A percentile compares a stretch with the other conserved stretches of the same genome.
Evolutionary conservation across 495 filamentous ascomycete genomes (phyloP).

Genomic region (Penicilliopsis zonata): DNA sequence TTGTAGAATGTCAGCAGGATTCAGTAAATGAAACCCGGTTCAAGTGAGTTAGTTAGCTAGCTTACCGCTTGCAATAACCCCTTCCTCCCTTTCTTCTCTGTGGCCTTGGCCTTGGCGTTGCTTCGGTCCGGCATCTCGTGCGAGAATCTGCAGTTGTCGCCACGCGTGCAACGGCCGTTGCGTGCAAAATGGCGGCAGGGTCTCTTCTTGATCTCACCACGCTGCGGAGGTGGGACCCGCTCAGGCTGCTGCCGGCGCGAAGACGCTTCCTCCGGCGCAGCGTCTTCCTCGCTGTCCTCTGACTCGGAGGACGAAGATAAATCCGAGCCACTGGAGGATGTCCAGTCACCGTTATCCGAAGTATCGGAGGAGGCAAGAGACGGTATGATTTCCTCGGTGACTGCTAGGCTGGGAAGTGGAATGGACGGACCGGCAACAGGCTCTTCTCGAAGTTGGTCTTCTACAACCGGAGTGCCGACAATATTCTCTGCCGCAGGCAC

Average conservation of each 20-base stretch:
- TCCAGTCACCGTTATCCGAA: constrained; percentile 22
- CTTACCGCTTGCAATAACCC: constrained; percentile 40
- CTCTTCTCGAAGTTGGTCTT: no score
- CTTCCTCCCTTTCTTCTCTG: constrained; percentile 26
- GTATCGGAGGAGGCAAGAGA: constrained; percentile 4
- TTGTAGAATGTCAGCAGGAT: constrained; percentile 4
- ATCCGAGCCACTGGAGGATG: constrained; percentile 24
- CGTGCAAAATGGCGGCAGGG: constrained; percentile 35
- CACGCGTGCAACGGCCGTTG: constrained; percentile 31
- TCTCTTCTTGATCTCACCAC: constrained; percentile 23
- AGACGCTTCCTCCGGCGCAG: constrained; percentile 29
- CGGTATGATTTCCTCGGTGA: background rate
- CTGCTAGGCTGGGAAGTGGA: background rate
- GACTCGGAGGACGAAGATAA: constrained; percentile 18
- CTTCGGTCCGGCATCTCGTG: constrained; percentile 26
- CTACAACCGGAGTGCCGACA: no score
- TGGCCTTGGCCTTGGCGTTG: constrained; percentile 18
- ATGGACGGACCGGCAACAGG: constrained; percentile 4
- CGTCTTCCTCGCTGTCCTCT: constrained; percentile 22
- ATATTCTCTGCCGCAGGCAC: no score
- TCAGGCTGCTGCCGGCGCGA: constrained; percentile 31
- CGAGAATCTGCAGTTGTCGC: constrained; percentile 32
- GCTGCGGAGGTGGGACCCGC: constrained; percentile 27
- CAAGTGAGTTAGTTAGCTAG: constrained; percentile 4
- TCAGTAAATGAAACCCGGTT: background rate